Evolutionary conservation across 345 rosid species (phyloP).

Genomic region (Moricandia moricandioides): DNA sequence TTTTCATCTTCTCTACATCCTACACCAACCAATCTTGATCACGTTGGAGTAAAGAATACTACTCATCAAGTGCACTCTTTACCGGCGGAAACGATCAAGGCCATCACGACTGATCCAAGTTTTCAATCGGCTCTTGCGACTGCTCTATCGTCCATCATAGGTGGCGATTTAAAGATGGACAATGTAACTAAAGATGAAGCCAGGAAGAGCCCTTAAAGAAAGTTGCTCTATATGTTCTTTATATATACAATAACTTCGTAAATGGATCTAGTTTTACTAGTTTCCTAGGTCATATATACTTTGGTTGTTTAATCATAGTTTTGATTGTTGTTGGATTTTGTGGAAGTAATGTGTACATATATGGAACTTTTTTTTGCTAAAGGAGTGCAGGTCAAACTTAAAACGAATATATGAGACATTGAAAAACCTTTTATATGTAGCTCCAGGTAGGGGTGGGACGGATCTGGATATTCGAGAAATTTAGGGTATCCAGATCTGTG

Average conservation of each 20-base stretch:
- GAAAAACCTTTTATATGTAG: neutral
- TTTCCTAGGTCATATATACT: conserved; percentile 10
- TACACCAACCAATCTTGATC: conserved; percentile 38
- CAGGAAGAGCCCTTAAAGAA: conserved; percentile 24
- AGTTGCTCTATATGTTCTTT: neutral
- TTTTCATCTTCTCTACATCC: conserved; percentile 22
- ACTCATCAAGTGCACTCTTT: conserved; percentile 31
- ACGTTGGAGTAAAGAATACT: conserved; percentile 35
- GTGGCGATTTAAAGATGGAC: conserved; percentile 31
- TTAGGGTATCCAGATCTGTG: no score
- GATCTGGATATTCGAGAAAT: no score
- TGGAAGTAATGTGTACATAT: conserved; percentile 31
- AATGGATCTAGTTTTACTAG: conserved; percentile 18
- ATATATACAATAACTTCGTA: neutral
- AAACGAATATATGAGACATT: neutral
- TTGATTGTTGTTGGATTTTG: conserved; percentile 8
- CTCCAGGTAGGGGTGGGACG: no score
- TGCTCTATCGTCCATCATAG: conserved; percentile 73
- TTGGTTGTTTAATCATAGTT: neutral
- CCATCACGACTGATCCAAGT: conserved; percentile 42
- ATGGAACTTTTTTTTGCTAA: neutral
- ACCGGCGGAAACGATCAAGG: conserved; percentile 51
- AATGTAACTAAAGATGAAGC: conserved; percentile 20
- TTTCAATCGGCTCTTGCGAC: conserved; percentile 16
- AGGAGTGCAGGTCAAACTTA: neutral